These are phyloP conservation scores for Elongisporangium anandrum DNA, from an alignment of 352 stramenopile genomes.

Conservation along the genomic window DNA sequence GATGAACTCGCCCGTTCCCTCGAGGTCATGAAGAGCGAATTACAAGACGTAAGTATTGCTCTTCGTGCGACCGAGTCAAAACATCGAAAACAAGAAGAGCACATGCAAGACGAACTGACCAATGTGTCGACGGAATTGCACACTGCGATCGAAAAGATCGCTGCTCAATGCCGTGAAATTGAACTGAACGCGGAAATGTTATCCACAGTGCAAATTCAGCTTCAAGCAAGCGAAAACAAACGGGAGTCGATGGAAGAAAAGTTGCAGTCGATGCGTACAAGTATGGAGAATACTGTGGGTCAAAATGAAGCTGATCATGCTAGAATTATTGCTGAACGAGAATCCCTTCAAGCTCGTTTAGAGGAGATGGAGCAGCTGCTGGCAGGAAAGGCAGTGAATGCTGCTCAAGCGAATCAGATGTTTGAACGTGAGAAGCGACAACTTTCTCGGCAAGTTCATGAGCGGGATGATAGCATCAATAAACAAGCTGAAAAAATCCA, in stretches of 20 bases:
- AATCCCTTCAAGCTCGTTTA: neutral
- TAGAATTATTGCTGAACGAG: neutral
- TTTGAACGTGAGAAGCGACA: neutral
- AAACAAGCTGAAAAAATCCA: neutral
- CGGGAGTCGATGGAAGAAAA: neutral
- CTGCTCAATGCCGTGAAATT: neutral
- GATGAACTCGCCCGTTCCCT: neutral
- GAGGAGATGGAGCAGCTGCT: neutral
- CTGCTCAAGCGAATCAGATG: neutral
- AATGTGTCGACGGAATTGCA: neutral
- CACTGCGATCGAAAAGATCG: neutral
- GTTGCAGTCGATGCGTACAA: neutral
- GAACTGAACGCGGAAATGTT: neutral
- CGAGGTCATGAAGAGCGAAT: neutral
- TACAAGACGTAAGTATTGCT: neutral
- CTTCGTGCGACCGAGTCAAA: neutral
- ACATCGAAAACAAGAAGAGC: neutral
- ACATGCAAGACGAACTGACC: neutral
- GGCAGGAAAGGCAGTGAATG: neutral
- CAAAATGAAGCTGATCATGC: neutral
- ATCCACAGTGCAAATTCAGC: neutral
- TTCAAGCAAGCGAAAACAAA: neutral
- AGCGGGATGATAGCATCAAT: neutral
- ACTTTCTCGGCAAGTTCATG: neutral
- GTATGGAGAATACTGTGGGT: neutral